Percentiles rank a stretch among this genome's conserved stretches.
These are phyloP conservation scores for Besnoitia besnoiti DNA, from an alignment of 169 alveolate species.

Conservation along the genomic window DNA sequence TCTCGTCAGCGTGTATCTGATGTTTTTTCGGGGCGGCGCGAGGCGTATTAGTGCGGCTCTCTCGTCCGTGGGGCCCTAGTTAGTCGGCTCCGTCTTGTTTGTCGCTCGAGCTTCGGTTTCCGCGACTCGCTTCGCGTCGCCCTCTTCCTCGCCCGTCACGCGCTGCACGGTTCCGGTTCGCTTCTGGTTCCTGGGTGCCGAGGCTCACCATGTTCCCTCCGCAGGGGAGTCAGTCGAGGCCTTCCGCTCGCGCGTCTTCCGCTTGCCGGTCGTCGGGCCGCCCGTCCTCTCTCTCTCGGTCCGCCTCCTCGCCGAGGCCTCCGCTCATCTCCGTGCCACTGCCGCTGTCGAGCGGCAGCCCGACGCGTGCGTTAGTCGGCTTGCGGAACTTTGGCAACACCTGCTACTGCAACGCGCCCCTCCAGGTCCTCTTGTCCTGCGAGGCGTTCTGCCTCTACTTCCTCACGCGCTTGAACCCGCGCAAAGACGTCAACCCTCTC, in stretches of 20 bases:
- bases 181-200: background rate
- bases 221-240: background rate
- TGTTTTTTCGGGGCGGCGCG: too few species aligned
- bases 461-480: background rate
- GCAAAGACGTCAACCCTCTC: background rate
- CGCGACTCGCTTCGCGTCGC: background rate
- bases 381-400: slow-evolving; percentile 58
- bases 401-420: slow-evolving; percentile 64
- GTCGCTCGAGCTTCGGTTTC: background rate
- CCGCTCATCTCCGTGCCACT: background rate
- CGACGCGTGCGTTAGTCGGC: slow-evolving; percentile 23
- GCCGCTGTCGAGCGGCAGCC: too few species aligned
- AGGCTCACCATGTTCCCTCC: background rate
- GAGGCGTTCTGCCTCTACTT: slow-evolving; percentile 37
- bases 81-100: too few species aligned
- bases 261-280: background rate
- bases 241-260: background rate
- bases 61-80: too few species aligned
- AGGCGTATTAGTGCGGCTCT: too few species aligned
- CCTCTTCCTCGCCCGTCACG: too few species aligned
- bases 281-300: background rate
- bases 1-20: too few species aligned
- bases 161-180: too few species aligned
- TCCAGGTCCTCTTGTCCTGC: slow-evolving; percentile 47
- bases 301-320: too few species aligned